phyloP scores from a whole-genome alignment of 352 stramenopile genomes.

The Pythium periplocum region DNA sequence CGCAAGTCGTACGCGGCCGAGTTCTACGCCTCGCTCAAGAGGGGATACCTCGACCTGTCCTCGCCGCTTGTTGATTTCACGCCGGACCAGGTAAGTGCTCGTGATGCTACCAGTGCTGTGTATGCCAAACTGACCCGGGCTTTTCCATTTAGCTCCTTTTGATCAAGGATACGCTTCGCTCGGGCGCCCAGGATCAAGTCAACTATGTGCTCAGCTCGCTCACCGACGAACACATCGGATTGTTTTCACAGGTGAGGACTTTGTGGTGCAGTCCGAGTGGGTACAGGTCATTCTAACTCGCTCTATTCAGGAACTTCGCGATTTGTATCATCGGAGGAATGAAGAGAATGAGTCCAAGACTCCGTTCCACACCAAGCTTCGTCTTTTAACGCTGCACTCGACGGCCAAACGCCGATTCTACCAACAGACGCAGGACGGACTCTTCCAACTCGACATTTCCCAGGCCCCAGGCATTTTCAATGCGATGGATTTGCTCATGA shows the following conservation, averaged over 20 bases:
- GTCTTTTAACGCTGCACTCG: constrained; percentile 66
- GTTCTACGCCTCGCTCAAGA: constrained; percentile 80
- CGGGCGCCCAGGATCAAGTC: constrained; percentile 77
- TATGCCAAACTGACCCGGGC: too few species aligned
- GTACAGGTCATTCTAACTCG: background rate
- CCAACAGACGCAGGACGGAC: constrained; percentile 54
- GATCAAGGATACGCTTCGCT: constrained; percentile 74
- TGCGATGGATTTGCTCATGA: constrained; percentile 81
- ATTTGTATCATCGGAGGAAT: constrained; percentile 67
- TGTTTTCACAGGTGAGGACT: constrained; percentile 54
- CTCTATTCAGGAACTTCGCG: constrained; percentile 49
- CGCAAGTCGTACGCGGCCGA: constrained; percentile 80
- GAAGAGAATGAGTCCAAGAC: constrained; percentile 33
- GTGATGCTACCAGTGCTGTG: background rate
- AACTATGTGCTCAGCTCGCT: constrained; percentile 82
- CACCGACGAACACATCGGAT: constrained; percentile 61
- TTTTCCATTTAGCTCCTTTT: constrained; percentile 42
- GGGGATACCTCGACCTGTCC: constrained; percentile 76
- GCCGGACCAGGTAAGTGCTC: constrained; percentile 60
- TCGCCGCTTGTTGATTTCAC: constrained; percentile 81
- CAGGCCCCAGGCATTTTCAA: constrained; percentile 68
- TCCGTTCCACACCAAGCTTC: constrained; percentile 69
- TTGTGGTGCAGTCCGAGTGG: background rate
- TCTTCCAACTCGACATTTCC: constrained; percentile 45
- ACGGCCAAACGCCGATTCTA: constrained; percentile 65